A percentile compares a stretch with the other conserved stretches of the same genome.
Conservation (phyloP, 495 filamentous ascomycete genomes). For the Rhypophila decipiens region DNA sequence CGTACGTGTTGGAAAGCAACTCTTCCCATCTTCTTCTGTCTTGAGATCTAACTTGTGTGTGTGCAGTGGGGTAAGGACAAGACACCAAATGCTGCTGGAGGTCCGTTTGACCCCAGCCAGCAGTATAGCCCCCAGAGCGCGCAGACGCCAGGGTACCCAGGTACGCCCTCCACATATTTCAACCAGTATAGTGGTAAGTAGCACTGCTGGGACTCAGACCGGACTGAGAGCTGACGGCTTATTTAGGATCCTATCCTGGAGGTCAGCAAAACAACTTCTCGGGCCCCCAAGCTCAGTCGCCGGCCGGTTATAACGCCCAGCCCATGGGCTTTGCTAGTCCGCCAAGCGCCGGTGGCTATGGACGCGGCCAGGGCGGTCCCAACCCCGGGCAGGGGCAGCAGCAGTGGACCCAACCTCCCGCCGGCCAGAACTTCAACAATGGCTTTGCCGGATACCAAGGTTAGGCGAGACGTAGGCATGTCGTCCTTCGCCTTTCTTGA, state of each 20-base stretch:
- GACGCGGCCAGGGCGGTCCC: slow-evolving; percentile 70
- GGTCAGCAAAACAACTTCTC: slow-evolving; percentile 46
- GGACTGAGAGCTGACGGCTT: slow-evolving; percentile 22
- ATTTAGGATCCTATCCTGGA: slow-evolving; percentile 38
- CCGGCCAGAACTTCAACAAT: slow-evolving; percentile 51
- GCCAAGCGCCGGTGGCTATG: slow-evolving; percentile 74
- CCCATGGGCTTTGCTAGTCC: slow-evolving; percentile 53
- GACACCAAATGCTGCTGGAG: slow-evolving; percentile 69
- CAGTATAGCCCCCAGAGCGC: slow-evolving; percentile 62
- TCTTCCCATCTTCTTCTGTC: slow-evolving; percentile 4
- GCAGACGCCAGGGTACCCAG: slow-evolving; percentile 53
- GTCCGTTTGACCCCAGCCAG: slow-evolving; percentile 76
- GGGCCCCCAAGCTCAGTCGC: slow-evolving; percentile 51
- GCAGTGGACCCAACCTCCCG: slow-evolving; percentile 64
- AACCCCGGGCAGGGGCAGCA: slow-evolving; percentile 32
- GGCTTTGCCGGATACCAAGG: slow-evolving; percentile 57
- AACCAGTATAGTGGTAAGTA: slow-evolving; percentile 79
- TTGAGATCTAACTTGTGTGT: not conserved
- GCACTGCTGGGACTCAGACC: slow-evolving; percentile 32
- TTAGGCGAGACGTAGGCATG: slow-evolving; percentile 20
- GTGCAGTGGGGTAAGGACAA: slow-evolving; percentile 97
- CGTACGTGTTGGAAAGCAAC: no score
- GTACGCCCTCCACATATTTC: slow-evolving; percentile 78
- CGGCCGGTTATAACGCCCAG: slow-evolving; percentile 57
- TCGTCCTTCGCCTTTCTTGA: slow-evolving; percentile 6